Base-by-base conservation (phyloP, 306 rosid genomes). In the Vigna radiata region DNA sequence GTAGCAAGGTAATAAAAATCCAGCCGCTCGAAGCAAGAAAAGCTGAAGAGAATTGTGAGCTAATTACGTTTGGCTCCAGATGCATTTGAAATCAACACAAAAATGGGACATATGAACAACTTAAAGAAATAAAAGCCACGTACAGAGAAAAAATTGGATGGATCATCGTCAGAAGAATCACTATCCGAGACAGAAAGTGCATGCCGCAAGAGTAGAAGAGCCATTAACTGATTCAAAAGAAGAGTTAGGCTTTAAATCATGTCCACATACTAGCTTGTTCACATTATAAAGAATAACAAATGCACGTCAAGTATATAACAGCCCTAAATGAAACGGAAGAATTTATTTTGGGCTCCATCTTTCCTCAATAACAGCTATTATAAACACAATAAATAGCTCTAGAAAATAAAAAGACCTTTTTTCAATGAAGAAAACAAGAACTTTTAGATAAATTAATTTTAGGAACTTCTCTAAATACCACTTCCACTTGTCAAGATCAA, bases 1-100 rank as follows among this genome's bases (percentile, higher is more conserved):
- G 77, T 96, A 96, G 88, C 97, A 96, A 75, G 99, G 99, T 79
- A 96, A 87, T 58, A 96, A 92, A 89, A 93, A 96, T 39, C 99
- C 96, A 84, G 97, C 98, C 33, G 96, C 98, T 19, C 97, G 89
- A 73, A 96, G 98, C 86, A 96, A 84, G 90, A 92, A 95, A 71
- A 95, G 91, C 98, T 95, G 86, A 77, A 55, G n/a, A 70, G 48
- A 76, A 44, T 41, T 29, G 59, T 53, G 6, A 53, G 59, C 49
- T 11, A 37, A 78, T 84, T 55, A 83, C 76, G 63, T 37, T 4
- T 54, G 31, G 46, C 53, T 44, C 18, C 37, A 75, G 27, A 15
- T 8, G 48, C 61, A 15, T 25, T 37, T 56, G 37, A 47, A 49
- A 54, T 11, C 23, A 82, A 53, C 14, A 59, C 44, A 44, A 33